Evolutionary conservation across 352 stramenopile genomes (phyloP), one percentile per base, ranked within the genome.

Genomic region (Globisporangium cederbergense): DNA sequence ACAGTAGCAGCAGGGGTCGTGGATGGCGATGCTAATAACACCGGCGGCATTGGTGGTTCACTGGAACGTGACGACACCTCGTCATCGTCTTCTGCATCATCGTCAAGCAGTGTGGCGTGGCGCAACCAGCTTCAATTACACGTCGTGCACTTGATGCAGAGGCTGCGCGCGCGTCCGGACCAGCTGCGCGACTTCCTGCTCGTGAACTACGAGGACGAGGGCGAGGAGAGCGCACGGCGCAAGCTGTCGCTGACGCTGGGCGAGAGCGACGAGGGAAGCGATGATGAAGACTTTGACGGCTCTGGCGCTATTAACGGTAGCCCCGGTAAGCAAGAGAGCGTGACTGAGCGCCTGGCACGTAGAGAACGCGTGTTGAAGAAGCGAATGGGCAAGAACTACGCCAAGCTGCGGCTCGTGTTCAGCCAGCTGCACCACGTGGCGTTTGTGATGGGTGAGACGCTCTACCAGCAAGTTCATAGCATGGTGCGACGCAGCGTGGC

Each of bases 401-500:
- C 62, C 20, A 52, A 64, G 46, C 40, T 69, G 45, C 66, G 65
- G 2, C 68, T 64, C 30, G 72, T 85, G 38, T 86, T 79, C 62
- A 66, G 67, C 52, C 64, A 68, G 28, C 64, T 90, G 25, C 69
- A 73, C 25, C 67, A 59, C 40, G 64, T 78, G 40, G 76, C 67
- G 1, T 66, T 76, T 42, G 28, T 63, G 1, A 59, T 87, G 42
- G 81, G 81, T 18, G 78, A 88, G 67, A 59, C 69, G 20, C 62
- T 88, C 34, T 86, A 83, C 55, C 64, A 73, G 20, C 62, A 76
- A 22, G 71, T 87, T 16, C 67, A 64, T 32, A 34, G 40, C 4
- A 74, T 87, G 52, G 61, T 90, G 46, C 61, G 74, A 2, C 76
- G 74, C 30, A 88, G 81, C 57, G 68, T 87, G 18, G 43, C 57